Evolutionary conservation across 2,329 filamentous ascomycete species (phyloP), one percentile per base, ranked within the genome.

Genomic region (Trichoderma brevicompactum): DNA sequence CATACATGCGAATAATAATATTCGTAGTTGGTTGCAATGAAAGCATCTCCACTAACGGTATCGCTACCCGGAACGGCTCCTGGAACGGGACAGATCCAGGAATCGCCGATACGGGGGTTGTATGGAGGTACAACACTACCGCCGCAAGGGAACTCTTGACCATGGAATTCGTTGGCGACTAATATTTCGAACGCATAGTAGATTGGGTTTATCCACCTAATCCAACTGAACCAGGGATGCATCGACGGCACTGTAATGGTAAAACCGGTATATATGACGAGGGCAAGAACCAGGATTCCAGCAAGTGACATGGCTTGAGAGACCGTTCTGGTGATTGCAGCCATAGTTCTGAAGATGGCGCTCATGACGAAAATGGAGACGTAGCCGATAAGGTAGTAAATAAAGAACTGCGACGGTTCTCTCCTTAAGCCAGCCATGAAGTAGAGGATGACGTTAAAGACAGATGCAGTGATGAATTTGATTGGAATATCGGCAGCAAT

Each of bases 161-260:
- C 81, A 66, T 86, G 83, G 69, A 91, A 89, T 73, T 95, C 92
- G 75, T 93, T 94, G 66, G 87, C 81, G 76, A 92, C 84, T 17
- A 92, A 78, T 2, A 86, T 83, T 73, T 93, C 90, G 69, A 93
- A 94, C 2, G 84, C 88, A 71, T 93, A 93, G 50, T 82, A 87
- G 41, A 93, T 85, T 0, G 90, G 89, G 66, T 93, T 89, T 58
- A 93, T 81, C 78, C 88, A 92, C 34, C 88, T 85, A 60, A 94
- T 89, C 91, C 91, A 94, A 34, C 85, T 79, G 55, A 90, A 88
- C 89, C 90, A 94, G 0, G 84, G 85, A 23, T 87, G 83, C 89
- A 90, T 92, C 71, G 89, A 70, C 0, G 79, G 77, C 1, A 78
- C 73, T 0, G 77, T 72, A 40, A 85, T 80, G 34, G 80, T 77